Evolutionary conservation across 106 monocot species (phyloP).

Genomic region (Acanthochlamys bracteata): DNA sequence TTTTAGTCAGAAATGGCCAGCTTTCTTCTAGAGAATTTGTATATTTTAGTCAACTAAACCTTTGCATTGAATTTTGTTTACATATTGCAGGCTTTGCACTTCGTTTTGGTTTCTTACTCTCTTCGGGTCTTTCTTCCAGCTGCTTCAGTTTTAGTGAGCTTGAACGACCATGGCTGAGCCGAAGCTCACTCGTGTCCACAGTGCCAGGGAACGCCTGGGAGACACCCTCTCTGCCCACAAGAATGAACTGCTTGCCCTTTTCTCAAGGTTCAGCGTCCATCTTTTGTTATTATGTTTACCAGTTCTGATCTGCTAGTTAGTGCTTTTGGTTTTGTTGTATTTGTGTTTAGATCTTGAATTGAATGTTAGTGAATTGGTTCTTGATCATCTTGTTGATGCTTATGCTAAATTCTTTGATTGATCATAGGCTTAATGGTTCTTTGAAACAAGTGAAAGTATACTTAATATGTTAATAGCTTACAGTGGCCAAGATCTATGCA

Average conservation of each 20-base stretch:
- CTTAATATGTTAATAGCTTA: no score
- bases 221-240: conserved; percentile 49
- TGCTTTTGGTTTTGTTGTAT: neutral
- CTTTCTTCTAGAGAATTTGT: neutral
- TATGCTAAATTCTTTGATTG: no score
- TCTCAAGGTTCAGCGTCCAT: conserved; percentile 35
- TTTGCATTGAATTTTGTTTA: neutral
- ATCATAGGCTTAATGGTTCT: no score
- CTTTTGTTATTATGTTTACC: neutral
- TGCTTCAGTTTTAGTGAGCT: neutral
- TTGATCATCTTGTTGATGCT: no score
- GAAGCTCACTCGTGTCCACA: conserved; percentile 48
- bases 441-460: no score
- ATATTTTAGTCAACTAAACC: neutral
- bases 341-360: no score
- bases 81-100: neutral
- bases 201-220: conserved; percentile 45
- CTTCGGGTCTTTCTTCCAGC: neutral
- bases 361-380: no score
- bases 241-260: conserved; percentile 57
- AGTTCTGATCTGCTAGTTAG: neutral
- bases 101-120: neutral
- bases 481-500: no score
- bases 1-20: neutral
- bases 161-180: conserved; percentile 26